Evolutionary conservation across 176 grass and related monocot species (phyloP).

Genomic region (Themeda triandra): DNA sequence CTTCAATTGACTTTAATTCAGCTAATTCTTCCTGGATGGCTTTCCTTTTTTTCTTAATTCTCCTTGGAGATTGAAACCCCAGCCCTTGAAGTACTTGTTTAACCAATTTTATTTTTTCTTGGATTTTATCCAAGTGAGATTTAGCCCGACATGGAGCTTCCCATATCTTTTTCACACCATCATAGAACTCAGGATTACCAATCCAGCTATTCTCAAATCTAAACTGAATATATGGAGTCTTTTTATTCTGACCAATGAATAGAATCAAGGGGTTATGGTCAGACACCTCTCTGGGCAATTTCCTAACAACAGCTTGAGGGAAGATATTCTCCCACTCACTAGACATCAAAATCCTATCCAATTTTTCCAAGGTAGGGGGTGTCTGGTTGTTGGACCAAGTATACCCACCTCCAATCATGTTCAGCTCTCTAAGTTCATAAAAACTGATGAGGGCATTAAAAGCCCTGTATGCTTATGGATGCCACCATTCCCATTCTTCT

Average conservation of each 20-base stretch:
- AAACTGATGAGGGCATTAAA: too few relatives aligned
- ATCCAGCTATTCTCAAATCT: neutral
- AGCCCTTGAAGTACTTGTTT: neutral
- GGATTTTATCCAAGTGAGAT: neutral
- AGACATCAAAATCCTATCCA: too few relatives aligned
- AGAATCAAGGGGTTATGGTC: neutral
- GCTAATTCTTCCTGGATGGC: neutral
- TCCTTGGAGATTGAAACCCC: neutral
- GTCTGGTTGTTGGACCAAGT: too few relatives aligned
- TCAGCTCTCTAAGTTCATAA: too few relatives aligned
- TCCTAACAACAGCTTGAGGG: fast-evolving
- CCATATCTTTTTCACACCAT: neutral
- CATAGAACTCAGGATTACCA: neutral
- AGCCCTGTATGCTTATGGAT: too few relatives aligned
- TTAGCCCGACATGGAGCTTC: neutral
- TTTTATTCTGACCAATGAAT: fast-evolving
- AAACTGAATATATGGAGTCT: too few relatives aligned
- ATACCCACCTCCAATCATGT: too few relatives aligned
- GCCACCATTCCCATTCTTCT: too few relatives aligned
- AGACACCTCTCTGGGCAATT: neutral
- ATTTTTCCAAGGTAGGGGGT: too few relatives aligned
- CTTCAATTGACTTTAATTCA: neutral
- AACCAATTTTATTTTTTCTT: neutral
- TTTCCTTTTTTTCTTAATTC: neutral
- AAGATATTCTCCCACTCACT: neutral